These are phyloP conservation scores for Nemophila menziesii DNA, from an alignment of 257 asterid genomes.

Conservation along the genomic window DNA sequence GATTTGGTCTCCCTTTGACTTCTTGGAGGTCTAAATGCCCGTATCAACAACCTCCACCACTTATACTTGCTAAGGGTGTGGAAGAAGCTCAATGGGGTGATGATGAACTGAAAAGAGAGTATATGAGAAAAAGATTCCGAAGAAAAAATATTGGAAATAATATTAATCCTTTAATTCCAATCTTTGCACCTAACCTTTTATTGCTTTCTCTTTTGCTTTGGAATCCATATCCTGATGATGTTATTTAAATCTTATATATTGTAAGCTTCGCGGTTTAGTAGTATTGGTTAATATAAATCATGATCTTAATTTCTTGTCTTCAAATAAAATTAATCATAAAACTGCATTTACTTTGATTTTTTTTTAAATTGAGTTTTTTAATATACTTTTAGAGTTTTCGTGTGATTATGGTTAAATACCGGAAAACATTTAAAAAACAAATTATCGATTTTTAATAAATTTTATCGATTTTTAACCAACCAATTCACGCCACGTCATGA, in stretches of 20 bases:
- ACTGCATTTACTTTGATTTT: too few relatives aligned
- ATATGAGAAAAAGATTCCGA: conserved; percentile 39
- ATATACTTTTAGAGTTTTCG: too few relatives aligned
- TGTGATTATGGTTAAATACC: too few relatives aligned
- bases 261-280: not conserved
- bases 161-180: conserved; percentile 41
- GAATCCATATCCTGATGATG: conserved; percentile 30
- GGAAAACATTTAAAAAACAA: too few relatives aligned
- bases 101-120: conserved; percentile 42
- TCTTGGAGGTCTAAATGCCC: conserved; percentile 97
- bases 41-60: conserved; percentile 58
- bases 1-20: conserved; percentile 41
- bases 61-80: conserved; percentile 53
- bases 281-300: not conserved
- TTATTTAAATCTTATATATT: conserved; percentile 2
- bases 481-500: too few relatives aligned
- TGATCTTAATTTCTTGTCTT: not conserved
- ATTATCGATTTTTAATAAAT: too few relatives aligned
- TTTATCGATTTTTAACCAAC: too few relatives aligned
- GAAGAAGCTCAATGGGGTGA: conserved; percentile 67
- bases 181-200: conserved; percentile 55
- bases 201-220: conserved; percentile 41
- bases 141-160: conserved; percentile 33
- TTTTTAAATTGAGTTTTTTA: too few relatives aligned
- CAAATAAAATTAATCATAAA: too few relatives aligned